Base-by-base conservation (phyloP, 768 basidiomycete genomes). In the Mycena pura region DNA sequence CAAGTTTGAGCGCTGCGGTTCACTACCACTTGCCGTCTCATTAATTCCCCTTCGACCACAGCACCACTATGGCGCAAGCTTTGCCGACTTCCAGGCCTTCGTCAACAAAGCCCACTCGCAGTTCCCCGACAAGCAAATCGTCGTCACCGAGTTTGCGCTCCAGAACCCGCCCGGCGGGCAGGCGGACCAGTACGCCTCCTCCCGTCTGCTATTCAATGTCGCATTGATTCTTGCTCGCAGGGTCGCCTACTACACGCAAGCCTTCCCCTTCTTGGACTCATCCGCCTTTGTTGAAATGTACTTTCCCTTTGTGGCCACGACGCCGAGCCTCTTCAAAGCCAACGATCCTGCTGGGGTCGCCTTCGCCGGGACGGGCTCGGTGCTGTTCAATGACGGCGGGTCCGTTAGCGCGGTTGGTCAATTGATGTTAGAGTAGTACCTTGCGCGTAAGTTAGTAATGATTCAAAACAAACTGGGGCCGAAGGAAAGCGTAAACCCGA, bases 241-340 rank as follows among this genome's bases (percentile, higher is more conserved):
- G 62, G 52, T 77, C 25, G 6, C 69, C 13, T 77, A 74, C 63
- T 77, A 76, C 67, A 13, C 69, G 46, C 57, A 75, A 24, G 76
- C 76, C 4, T 74, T 77, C 27, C 0, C 69, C 10, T 78, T 78
- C 70, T 73, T 77, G n/a, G 76, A 77, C 24, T 19, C 38, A 2
- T 63, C 71, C 6, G 34, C 69, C n/a, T 77, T 71, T 9, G 71
- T 77, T 8, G 27, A 67, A 14, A 68, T 78, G 43, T 77, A 77
- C 59, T 77, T 78, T 68, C 76, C 76, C 36, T 77, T 77, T 63
- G 28, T 78, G 22, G 76, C 77, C 2, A 73, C 69, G 5, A 60
- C 74, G n/a, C 69, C 77, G 1, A 34, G 62, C 14, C 41, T 77
- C n/a, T 62, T 74, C 19, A 2, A 53, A 9, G 32, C 28, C 11